These are phyloP conservation scores for Neoscytalidium dimidiatum DNA, from an alignment of 2,329 filamentous ascomycete genomes.

Conservation along the genomic window DNA sequence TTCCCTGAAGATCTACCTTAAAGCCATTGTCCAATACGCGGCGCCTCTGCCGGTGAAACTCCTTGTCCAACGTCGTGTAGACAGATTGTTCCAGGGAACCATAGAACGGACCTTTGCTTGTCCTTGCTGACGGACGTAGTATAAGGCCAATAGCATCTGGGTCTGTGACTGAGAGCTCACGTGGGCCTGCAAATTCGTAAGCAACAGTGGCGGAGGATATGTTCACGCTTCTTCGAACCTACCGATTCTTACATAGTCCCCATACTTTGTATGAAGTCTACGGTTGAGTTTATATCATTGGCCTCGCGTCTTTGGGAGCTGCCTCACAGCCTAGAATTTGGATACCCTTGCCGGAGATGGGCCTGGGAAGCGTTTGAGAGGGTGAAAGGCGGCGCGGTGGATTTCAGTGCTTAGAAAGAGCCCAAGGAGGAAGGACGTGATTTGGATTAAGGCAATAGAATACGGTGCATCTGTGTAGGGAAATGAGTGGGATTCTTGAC, in stretches of 20 bases:
- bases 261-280: constrained; percentile 9
- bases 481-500: background rate
- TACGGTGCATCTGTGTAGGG: background rate
- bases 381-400: constrained; percentile 15
- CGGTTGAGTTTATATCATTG: background rate
- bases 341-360: constrained; percentile 1
- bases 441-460: background rate
- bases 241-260: constrained; percentile 19
- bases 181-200: constrained; percentile 25
- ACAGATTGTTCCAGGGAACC: constrained; percentile 7
- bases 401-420: background rate
- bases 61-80: constrained; percentile 3
- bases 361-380: constrained; percentile 10
- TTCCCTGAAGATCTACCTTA: constrained; percentile 18
- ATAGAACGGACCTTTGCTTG: constrained; percentile 16
- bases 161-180: constrained; percentile 30
- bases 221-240: background rate
- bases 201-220: background rate
- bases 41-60: constrained; percentile 4
- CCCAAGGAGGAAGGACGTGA: background rate
- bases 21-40: constrained; percentile 11
- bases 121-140: background rate
- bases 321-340: constrained; percentile 11
- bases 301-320: background rate
- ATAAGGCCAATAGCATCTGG: constrained; percentile 25